Evolutionary conservation across 768 basidiomycete species (phyloP).

Genomic region (Brasilioporus rufonigricans): DNA sequence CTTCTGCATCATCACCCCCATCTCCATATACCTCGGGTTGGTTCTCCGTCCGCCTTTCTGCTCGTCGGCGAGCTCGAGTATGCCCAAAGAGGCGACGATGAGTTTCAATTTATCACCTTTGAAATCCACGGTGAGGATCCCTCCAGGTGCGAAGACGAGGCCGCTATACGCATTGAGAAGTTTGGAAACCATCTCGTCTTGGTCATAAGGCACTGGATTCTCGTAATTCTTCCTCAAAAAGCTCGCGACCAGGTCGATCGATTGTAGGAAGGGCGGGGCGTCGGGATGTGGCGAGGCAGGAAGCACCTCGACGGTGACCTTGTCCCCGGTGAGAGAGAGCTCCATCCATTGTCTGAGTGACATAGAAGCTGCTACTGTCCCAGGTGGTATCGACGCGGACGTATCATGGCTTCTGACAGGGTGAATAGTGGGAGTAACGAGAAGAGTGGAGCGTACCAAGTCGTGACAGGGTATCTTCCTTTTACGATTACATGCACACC

Average conservation of each 20-base stretch:
- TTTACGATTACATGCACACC: slow-evolving; percentile 79
- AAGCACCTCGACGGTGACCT: slow-evolving; percentile 66
- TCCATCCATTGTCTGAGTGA: slow-evolving; percentile 89
- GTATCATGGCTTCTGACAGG: slow-evolving; percentile 63
- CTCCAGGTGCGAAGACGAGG: slow-evolving; percentile 64
- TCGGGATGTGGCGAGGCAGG: slow-evolving; percentile 45
- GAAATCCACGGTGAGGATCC: slow-evolving; percentile 82
- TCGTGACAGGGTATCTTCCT: slow-evolving; percentile 66
- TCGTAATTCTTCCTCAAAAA: slow-evolving; percentile 56
- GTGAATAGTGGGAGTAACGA: slow-evolving; percentile 26
- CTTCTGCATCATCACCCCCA: slow-evolving; percentile 84
- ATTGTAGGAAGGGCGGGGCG: slow-evolving; percentile 65
- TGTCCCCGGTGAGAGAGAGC: slow-evolving; percentile 74
- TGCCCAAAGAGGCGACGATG: slow-evolving; percentile 54
- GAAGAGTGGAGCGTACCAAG: slow-evolving; percentile 50
- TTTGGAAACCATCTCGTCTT: slow-evolving; percentile 78
- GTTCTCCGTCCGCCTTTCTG: slow-evolving; percentile 45
- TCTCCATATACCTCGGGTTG: slow-evolving; percentile 34
- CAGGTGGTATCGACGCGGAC: slow-evolving; percentile 65
- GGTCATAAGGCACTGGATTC: slow-evolving; percentile 69
- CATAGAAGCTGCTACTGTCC: slow-evolving; percentile 72
- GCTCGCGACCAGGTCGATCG: slow-evolving; percentile 77
- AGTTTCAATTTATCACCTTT: slow-evolving; percentile 82
- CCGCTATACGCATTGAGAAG: slow-evolving; percentile 76
- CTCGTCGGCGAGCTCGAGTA: slow-evolving; percentile 61